These are phyloP conservation scores for Fusarium sp. DNA, from an alignment of 2,329 filamentous ascomycete genomes.

Conservation along the genomic window DNA sequence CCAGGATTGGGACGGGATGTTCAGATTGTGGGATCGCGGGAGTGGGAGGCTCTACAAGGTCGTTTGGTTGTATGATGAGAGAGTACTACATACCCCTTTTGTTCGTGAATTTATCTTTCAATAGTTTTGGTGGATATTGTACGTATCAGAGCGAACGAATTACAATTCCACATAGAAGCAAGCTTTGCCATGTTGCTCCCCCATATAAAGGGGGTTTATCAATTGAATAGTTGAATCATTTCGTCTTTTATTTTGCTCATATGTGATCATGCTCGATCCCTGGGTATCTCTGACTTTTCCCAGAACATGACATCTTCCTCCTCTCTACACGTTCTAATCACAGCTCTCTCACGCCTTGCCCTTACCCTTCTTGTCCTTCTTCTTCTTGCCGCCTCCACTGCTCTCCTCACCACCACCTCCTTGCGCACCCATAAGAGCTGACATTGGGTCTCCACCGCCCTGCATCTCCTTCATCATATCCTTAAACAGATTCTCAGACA, in stretches of 20 bases:
- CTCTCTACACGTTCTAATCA: slow-evolving; percentile 7
- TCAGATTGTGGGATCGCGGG: slow-evolving; percentile 65
- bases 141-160: slow-evolving; percentile 30
- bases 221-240: slow-evolving; percentile 32
- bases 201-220: slow-evolving; percentile 10
- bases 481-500: slow-evolving; percentile 93
- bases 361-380: slow-evolving; percentile 66
- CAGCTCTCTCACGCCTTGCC: slow-evolving; percentile 45
- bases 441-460: slow-evolving; percentile 61
- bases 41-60: slow-evolving; percentile 68
- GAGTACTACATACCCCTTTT: slow-evolving; percentile 44
- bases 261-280: slow-evolving; percentile 31
- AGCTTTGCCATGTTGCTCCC: slow-evolving; percentile 24
- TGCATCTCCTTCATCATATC: slow-evolving; percentile 97
- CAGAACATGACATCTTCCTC: slow-evolving; percentile 21
- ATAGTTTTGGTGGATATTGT: slow-evolving; percentile 29
- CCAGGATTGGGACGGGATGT: slow-evolving; percentile 57
- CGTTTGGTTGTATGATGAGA: slow-evolving; percentile 50
- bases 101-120: slow-evolving; percentile 30
- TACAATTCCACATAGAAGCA: slow-evolving; percentile 32
- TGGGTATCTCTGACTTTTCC: slow-evolving; percentile 38
- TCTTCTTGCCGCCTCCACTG: slow-evolving; percentile 53
- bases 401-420: slow-evolving; percentile 49
- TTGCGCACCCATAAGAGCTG: slow-evolving; percentile 57
- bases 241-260: slow-evolving; percentile 30